Base-by-base conservation (phyloP, 768 basidiomycete species). In the Kwoniella shandongensis region DNA sequence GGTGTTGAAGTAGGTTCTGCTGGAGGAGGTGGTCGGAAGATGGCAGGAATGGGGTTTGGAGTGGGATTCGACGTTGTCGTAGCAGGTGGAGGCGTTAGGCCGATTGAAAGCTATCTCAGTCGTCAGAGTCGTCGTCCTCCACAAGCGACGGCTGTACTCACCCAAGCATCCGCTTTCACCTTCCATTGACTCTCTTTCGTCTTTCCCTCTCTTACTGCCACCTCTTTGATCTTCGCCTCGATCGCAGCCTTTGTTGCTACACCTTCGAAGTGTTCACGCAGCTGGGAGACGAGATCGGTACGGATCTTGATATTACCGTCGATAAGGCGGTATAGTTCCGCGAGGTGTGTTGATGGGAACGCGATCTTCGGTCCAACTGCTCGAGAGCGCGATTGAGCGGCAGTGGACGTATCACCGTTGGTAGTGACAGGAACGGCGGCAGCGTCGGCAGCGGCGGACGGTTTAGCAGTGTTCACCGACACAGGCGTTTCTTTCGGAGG, bases 131-230 rank as follows among this genome's bases (percentile, higher is more conserved):
- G 32, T 32, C 25, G 20, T 20, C 18, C 41, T 7, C 18, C 29
- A 22, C n/a, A 30, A 22, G 23, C 13, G 26, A 22, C 23, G 17
- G 5, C 51, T 13, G 12, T 13, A 72, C 75, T 74, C 51, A 74
- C 73, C 75, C 75, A 76, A 40, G 72, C 73, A 41, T 65, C 70
- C n/a, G 60, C 52, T 26, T 61, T 62, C 17, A 76, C 68, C 35
- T 49, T 67, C 75, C 75, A 76, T 20, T 49, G 53, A 30, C 56
- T 63, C 30, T 67, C 68, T 51, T 68, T 71, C 3, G 44, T 50
- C 46, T 66, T 70, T 2, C 68, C 70, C 44, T 71, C 64, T 30
- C 63, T 62, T 0, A 63, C 53, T 4, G 75, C 72, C 4, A 75
- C 73, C 53, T 72, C 70, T 35, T 64, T 66, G 29, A 76, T 47